Evolutionary conservation across 768 basidiomycete species (phyloP), one percentile per base, ranked within the genome.

Genomic region (Tricholoma matsutake): DNA sequence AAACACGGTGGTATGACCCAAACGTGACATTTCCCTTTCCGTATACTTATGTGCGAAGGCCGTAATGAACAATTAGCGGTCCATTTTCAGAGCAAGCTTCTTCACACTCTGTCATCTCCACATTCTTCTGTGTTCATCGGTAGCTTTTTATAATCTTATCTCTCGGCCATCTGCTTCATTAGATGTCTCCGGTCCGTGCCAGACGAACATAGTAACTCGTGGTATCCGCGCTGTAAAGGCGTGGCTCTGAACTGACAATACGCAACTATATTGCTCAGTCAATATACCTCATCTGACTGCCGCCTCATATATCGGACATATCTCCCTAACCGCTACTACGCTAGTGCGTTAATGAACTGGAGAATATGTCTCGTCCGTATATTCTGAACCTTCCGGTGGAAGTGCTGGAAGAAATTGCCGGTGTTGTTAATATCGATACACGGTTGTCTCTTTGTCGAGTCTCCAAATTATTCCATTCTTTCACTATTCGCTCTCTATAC

Each of bases 401-500:
- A 59, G 68, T 76, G 28, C 62, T 77, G 52, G 72, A 77, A 61
- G 64, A 70, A 61, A 72, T 77, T 58, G 69, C 75, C 53, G 69
- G 71, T 29, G 63, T 70, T 51, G 69, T 72, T 6, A 65, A 72
- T 32, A 59, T 67, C 32, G 57, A 67, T 28, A 60, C 68, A 3
- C 74, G 74, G 35, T 71, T 75, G 3, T 67, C 74, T 1, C 69
- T 77, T 35, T 71, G 68, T 61, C 69, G 62, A 4, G 73, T 75
- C 57, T 78, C 76, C 1, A 73, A 67, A 55, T 62, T 74, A 9
- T 70, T 77, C 61, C 64, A 73, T 61, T 65, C 71, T 20, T 66
- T 77, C 60, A 65, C 74, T 31, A 62, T 71, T 59, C 71, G 73
- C 28, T 64, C 70, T 9, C 62, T 79, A 20, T 79, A 79, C 57